Conservation (phyloP, 2,329 filamentous ascomycete species). For the Colletotrichum coccodes region DNA sequence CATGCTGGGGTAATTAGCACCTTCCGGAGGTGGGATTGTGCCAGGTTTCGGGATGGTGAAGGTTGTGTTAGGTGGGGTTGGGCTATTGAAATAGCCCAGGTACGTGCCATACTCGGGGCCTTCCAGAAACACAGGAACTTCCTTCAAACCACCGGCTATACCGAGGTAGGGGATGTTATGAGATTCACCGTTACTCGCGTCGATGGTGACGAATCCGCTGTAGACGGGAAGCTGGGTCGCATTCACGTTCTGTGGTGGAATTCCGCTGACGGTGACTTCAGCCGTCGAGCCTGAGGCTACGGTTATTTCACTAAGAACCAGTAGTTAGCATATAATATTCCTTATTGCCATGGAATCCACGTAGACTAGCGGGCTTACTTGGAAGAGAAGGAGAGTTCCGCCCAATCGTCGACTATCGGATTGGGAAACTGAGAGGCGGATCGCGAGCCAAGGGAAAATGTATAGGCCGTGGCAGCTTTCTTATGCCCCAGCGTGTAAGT, state of each 20-base stretch:
- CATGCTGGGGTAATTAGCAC: background rate
- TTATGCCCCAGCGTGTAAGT: conserved; percentile 50
- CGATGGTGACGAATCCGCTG: conserved; percentile 52
- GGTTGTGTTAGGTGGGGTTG: conserved; percentile 33
- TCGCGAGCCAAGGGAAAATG: conserved; percentile 34
- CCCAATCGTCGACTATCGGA: conserved; percentile 29
- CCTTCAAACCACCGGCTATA: conserved; percentile 41
- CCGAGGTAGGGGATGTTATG: conserved; percentile 52
- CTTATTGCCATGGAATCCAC: background rate
- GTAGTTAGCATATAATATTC: background rate
- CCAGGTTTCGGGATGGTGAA: conserved; percentile 37
- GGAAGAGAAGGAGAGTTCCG: conserved; percentile 32
- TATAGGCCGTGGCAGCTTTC: conserved; percentile 50
- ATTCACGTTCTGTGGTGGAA: conserved; percentile 40
- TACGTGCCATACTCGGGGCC: conserved; percentile 23
- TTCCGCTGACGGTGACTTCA: conserved; percentile 41
- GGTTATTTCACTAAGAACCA: conserved; percentile 29
- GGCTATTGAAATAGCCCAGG: conserved; percentile 13
- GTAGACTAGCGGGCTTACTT: background rate
- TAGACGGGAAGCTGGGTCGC: conserved; percentile 49
- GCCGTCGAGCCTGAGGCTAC: conserved; percentile 39
- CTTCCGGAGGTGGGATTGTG: background rate
- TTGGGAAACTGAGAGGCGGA: conserved; percentile 33
- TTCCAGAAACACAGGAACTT: conserved; percentile 11
- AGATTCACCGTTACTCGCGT: conserved; percentile 47